phyloP scores from a whole-genome alignment of 2,329 filamentous ascomycete genomes.

The Corinectria fuckeliana region DNA sequence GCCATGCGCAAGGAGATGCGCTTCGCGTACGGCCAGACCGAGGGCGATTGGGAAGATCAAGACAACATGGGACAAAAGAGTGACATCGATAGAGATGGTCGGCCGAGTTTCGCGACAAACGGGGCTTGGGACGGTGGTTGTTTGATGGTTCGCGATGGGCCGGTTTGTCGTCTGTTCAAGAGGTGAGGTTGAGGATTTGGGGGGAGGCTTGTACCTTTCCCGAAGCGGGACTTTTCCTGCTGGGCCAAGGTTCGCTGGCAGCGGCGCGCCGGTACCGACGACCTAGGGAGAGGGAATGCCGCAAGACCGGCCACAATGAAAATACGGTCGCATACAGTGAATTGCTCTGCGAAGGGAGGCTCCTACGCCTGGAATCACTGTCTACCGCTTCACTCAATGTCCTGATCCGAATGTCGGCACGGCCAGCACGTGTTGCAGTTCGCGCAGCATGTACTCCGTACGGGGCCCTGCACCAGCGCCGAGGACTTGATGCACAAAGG shows the following conservation, averaged over 20 bases:
- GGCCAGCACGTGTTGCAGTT: slow-evolving; percentile 16
- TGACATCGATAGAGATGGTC: slow-evolving; percentile 61
- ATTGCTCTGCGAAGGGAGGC: not conserved
- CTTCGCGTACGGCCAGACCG: slow-evolving; percentile 58
- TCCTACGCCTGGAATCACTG: not conserved
- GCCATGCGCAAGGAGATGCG: slow-evolving; percentile 62
- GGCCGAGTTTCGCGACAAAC: slow-evolving; percentile 47
- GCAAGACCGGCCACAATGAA: slow-evolving; percentile 7
- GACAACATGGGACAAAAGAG: slow-evolving; percentile 57
- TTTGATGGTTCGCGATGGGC: slow-evolving; percentile 59
- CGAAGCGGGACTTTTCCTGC: slow-evolving; percentile 48
- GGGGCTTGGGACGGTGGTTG: slow-evolving; percentile 51
- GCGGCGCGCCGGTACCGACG: slow-evolving; percentile 26
- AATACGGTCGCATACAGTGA: slow-evolving; percentile 2
- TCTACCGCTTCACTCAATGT: not conserved
- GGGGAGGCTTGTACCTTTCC: slow-evolving; percentile 48
- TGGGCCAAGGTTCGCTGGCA: slow-evolving; percentile 33
- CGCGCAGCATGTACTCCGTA: slow-evolving; percentile 31
- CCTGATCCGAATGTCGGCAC: slow-evolving; percentile 8
- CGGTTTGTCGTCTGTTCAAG: slow-evolving; percentile 59
- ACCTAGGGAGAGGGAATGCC: slow-evolving; percentile 26
- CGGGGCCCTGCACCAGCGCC: slow-evolving; percentile 25
- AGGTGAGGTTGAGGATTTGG: slow-evolving; percentile 63
- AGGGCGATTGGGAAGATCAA: slow-evolving; percentile 54
- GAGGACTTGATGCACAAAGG: slow-evolving; percentile 27